Conservation (phyloP, 352 stramenopile species). For the Phytophthora podocarpi region DNA sequence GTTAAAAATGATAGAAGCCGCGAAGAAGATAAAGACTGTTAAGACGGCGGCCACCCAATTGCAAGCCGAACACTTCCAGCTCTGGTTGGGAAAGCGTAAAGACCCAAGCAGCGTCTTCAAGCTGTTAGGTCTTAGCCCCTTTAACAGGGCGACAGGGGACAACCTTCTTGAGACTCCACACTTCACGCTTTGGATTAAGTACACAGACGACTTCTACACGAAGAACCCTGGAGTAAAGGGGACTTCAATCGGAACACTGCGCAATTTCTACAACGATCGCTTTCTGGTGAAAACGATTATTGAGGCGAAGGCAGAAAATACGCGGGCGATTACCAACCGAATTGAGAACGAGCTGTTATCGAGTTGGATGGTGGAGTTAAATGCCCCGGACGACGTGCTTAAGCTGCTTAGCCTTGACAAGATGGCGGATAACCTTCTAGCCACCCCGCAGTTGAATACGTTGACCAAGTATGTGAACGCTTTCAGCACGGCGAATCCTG, state of each 20-base stretch:
- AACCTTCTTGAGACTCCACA: neutral
- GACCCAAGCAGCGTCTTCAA: too few species aligned
- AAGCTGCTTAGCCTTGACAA: too few species aligned
- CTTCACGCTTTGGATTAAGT: neutral
- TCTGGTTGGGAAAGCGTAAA: too few species aligned
- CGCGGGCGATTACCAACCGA: neutral
- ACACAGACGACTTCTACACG: neutral
- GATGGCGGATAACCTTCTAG: too few species aligned
- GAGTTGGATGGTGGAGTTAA: neutral
- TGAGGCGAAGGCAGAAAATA: neutral
- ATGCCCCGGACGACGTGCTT: neutral
- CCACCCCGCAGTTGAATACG: too few species aligned
- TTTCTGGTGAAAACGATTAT: neutral
- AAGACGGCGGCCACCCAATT: too few species aligned
- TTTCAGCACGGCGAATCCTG: too few species aligned
- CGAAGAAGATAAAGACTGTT: neutral
- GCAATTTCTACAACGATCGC: neutral
- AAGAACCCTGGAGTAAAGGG: neutral
- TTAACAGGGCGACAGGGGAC: too few species aligned
- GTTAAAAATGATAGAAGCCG: slow-evolving; percentile 12
- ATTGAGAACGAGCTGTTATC: neutral
- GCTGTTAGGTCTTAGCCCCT: too few species aligned
- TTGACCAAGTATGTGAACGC: too few species aligned
- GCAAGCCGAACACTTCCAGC: neutral
- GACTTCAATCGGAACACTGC: neutral